Evolutionary conservation across 1,284 basidiomycete species (phyloP), one percentile per base, ranked within the genome.

Genomic region (Hypsizygus ulmarius): DNA sequence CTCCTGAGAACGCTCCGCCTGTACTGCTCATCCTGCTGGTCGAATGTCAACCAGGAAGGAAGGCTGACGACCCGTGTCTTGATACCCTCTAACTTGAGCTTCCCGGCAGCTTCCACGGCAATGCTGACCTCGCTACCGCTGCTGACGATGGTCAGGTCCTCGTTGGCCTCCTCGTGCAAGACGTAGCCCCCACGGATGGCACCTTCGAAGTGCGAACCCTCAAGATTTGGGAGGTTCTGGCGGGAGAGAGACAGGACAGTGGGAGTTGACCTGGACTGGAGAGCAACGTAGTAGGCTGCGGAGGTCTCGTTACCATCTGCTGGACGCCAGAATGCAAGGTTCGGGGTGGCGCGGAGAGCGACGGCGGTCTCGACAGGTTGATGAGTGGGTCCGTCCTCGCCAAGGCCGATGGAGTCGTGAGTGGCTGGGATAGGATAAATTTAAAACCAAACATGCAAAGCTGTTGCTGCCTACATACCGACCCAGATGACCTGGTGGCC

Each of bases 341-440:
- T 97, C 60, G 94, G 95, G 51, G 84, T 82, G 18, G 94, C 88
- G 59, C 94, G 90, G 66, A 97, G 78, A 69, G 89, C 89, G 47
- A 82, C 84, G 53, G 82, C 90, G 33, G 90, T 92, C 75, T 97
- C 94, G 51, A 96, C 78, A 51, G 93, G 94, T 70, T 97, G 94
- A 69, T 97, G 94, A 43, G 95, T 97, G 45, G 95, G 94, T 39
- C 95, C 95, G 61, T 97, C 94, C 71, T 97, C 94, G 57, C 92
- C 90, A 44, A 93, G 86, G 71, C 90, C 91, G 59, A 93, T 93
- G 40, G 88, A 90, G 66, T 93, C 91, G 70, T 93, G 90, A 43
- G 90, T 93, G 34, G 87, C 89, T 80, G 36, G 43, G 49, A 60
- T 50, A 25, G 18, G 36, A 39, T 43, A 41, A 35, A 11, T 16